Evolutionary conservation across 352 stramenopile species (phyloP), one percentile per base, ranked within the genome.

Genomic region (Thalassiosira sp.): DNA sequence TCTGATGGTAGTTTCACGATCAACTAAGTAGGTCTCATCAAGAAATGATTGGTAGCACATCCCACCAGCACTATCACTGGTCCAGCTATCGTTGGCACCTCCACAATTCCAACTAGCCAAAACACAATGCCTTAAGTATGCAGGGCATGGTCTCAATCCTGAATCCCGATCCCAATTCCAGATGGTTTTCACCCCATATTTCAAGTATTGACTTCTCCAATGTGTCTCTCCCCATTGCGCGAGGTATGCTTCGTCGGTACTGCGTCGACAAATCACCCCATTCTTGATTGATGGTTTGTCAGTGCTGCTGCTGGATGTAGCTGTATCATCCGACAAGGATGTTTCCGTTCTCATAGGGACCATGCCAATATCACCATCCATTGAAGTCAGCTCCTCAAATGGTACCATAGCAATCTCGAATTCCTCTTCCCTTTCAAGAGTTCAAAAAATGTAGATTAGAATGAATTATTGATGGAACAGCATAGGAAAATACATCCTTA

Each of bases 41-140:
- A 97, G 77, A 77, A 98, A 97, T 33, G 71, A 85, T 33, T 88
- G 62, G 18, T 90, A 81, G 28, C 86, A 90, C 24, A 65, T 22
- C 5, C 60, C 60, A 15, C 72, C 71, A 49, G n/a, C 3, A 3
- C 31, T n/a, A 51, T 59, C 53, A 51, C 16, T 49, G 3, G 70
- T 53, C 76, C 63, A 75, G 0, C 15, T 51, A 40, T 35, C 33
- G 24, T 20, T 53, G 42, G 65, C 56, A 5, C 63, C 37, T n/a
- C 73, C 86, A 76, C 78, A 84, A 51, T 94, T 95, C 84, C 91
- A 83, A 18, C 94, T 94, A 11, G 94, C 91, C 27, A 98, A 82
- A 37, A 97, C 79, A 60, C 95, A 98, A 82, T 98, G 95, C 46
- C 95, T 92, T n/a, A 97, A 85, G 68, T 98, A 97, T 28, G 96